A percentile compares a stretch with the other conserved stretches of the same genome.
Conservation (phyloP, 352 stramenopile species). For the Phytophthora vignae region DNA sequence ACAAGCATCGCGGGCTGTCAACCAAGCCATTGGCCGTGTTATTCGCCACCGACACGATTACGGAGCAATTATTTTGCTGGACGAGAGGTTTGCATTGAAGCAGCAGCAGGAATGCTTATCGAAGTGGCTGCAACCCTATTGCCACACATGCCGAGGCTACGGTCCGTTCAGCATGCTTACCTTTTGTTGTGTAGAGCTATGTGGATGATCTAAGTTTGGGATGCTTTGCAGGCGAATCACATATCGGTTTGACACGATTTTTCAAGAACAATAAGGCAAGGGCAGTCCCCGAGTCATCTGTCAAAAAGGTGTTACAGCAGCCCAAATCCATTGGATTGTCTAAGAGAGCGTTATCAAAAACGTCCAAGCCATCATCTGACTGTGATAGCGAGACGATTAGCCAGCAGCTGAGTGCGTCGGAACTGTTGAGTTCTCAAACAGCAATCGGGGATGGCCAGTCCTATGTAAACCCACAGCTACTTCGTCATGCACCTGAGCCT, state of each 20-base stretch:
- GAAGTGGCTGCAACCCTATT: conserved; percentile 95
- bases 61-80: conserved; percentile 97
- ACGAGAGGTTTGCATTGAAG: conserved; percentile 95
- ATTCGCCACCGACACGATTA: conserved; percentile 99
- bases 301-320: conserved; percentile 41
- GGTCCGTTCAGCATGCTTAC: conserved; percentile 42
- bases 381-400: conserved; percentile 29
- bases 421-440: conserved; percentile 31
- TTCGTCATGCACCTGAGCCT: conserved; percentile 36
- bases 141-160: conserved; percentile 67
- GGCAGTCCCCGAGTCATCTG: conserved; percentile 30
- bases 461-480: conserved; percentile 78
- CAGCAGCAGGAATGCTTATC: conserved; percentile 94
- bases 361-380: conserved; percentile 19
- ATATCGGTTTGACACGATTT: conserved; percentile 85
- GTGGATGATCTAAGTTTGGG: conserved; percentile 5
- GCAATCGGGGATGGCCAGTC: conserved; percentile 85
- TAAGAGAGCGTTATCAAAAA: conserved; percentile 32
- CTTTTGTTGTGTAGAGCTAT: background rate
- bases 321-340: conserved; percentile 56
- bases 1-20: conserved; percentile 97
- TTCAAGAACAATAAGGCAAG: conserved; percentile 82
- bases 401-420: conserved; percentile 15
- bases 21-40: conserved; percentile 99
- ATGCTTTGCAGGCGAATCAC: conserved; percentile 65